Base-by-base conservation (phyloP, 495 filamentous ascomycete genomes). In the Hypoxylon fuscum region DNA sequence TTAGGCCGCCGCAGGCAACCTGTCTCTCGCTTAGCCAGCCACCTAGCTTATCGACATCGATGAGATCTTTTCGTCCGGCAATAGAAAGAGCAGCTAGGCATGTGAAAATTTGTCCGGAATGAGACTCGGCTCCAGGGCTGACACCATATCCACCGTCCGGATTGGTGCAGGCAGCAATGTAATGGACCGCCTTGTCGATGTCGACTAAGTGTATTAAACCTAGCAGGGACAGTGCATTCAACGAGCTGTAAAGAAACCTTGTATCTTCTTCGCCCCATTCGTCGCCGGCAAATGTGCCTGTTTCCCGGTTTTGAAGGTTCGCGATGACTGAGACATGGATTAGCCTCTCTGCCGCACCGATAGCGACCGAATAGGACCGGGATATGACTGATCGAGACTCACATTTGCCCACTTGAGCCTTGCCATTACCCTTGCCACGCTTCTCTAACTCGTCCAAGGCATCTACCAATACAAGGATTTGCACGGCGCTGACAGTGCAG, bases 241-340 rank as follows among this genome's bases (percentile, higher is more conserved):
- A 78, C 3, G 92, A 90, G 31, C 89, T 88, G 70, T 94, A 97
- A 3, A 98, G 81, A 72, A 98, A 98, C 10, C 95, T 86, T 5
- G 96, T 98, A 75, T 98, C 95, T 48, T 85, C 85, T 76, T 98
- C 95, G 7, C 96, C 95, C 93, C 93, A 98, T 73, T 96, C 87
- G 63, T 98, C 96, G 35, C 95, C 95, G 61, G 87, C 86, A 71
- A 98, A 97, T 1, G 87, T 90, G 55, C 95, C 95, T 21, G 88
- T 91, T 62, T 90, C 78, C 2, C 75, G 78, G 65, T 96, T 86
- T 68, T 98, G 95, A 51, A 97, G 82, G 51, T 76, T 76, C 37
- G 92, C 88, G 59, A 98, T 91, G 79, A 87, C 92, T 96, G 64
- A 34, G 34, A 34, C 17, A 48, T 38, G 52, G 64, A 44, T 62